Evolutionary conservation across 306 rosid species (phyloP).

Genomic region (Corylus americana): DNA sequence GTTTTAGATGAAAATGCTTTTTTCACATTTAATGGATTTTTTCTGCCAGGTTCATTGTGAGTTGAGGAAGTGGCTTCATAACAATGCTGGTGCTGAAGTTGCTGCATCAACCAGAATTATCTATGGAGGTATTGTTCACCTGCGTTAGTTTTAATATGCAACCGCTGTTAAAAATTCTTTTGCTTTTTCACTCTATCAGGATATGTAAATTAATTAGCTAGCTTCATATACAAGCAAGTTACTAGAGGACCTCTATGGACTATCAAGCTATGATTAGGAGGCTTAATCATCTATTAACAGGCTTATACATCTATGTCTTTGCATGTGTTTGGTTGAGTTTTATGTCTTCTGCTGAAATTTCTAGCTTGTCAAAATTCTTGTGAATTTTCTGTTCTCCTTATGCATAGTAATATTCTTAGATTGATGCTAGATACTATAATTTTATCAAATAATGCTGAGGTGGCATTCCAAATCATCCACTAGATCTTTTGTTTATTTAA

Average conservation of each 20-base stretch:
- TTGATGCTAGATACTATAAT: too few species aligned
- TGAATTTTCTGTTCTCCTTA: not conserved
- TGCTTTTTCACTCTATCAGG: not conserved
- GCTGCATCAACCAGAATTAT: conserved; percentile 74
- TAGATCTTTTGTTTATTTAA: too few species aligned
- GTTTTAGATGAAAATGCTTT: not conserved
- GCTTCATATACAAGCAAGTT: not conserved
- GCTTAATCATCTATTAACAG: too few species aligned
- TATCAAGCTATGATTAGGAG: not conserved
- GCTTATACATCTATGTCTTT: too few species aligned
- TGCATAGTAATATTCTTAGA: not conserved
- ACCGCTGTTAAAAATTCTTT: not conserved
- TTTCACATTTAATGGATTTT: conserved; percentile 23
- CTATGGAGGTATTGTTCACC: conserved; percentile 72
- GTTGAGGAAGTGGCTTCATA: conserved; percentile 77
- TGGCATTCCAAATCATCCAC: too few species aligned
- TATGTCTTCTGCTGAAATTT: too few species aligned
- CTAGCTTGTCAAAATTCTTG: too few species aligned
- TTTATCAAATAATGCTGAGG: not conserved
- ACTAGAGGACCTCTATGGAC: not conserved
- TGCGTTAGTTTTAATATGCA: not conserved
- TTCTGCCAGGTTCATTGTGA: conserved; percentile 73
- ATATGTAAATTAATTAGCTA: not conserved
- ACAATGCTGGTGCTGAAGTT: conserved; percentile 61
- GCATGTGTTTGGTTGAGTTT: not conserved